Evolutionary conservation across 768 basidiomycete species (phyloP), one percentile per base, ranked within the genome.

Genomic region (Dentipellis fragilis): DNA sequence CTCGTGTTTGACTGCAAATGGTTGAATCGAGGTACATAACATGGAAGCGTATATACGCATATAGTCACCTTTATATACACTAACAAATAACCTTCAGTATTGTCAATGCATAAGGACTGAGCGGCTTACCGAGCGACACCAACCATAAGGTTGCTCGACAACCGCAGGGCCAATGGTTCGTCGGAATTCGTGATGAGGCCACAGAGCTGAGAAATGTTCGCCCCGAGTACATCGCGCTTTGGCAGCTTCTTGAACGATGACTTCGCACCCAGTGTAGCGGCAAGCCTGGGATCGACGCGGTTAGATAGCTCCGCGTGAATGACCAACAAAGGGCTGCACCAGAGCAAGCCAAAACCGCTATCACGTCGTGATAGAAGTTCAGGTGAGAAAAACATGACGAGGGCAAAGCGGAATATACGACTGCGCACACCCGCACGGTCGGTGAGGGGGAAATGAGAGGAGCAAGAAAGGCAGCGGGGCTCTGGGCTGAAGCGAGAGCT

Each of bases 91-190:
- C 12, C 29, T 29, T 29, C 19, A 38, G 23, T 19, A 35, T 16
- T 12, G 40, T 29, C 23, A 29, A 36, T 16, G 16, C 34, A 14
- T n/a, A 4, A 10, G 11, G 36, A 49, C 39, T 46, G 34, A 49
- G 8, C 17, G 35, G 37, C 17, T 57, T 68, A 92, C 92, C 92
- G 81, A 19, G 87, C 89, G 37, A 87, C 93, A 3, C 93, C 93
- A 58, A 94, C 85, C 77, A 95, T 83, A 45, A 95, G 71, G 65
- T 91, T 92, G 57, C 90, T 91, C 10, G 92, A 93, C 54, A 94
- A 72, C 59, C 93, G 77, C 55, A 95, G 71, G 2, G 93, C 92
- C 36, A 95, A 75, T 39, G 93, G 93, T 61, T 94, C 93, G 21
- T 75, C 68, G n/a, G 93, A 93, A 62, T 87, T 77, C 23, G 83